phyloP scores from a whole-genome alignment of 2,329 filamentous ascomycete genomes.

The Aspergillus neotritici region DNA sequence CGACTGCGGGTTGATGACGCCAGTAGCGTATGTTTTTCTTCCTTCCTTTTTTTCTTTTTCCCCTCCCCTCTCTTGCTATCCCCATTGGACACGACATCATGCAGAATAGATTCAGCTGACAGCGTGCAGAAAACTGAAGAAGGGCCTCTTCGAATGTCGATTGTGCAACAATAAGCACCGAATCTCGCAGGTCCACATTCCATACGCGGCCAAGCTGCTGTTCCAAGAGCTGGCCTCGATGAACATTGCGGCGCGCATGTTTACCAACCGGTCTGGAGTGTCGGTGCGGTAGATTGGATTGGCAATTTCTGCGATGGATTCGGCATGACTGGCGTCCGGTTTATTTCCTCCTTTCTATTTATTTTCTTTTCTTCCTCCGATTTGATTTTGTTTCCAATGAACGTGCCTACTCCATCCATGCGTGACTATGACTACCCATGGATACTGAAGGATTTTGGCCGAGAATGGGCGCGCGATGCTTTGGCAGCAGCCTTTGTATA shows the following conservation, averaged over 20 bases:
- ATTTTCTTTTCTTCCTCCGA: neutral
- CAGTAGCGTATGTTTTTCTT: conserved; percentile 80
- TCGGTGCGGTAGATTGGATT: conserved; percentile 34
- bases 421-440: too few relatives aligned
- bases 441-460: too few relatives aligned
- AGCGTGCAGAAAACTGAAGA: conserved; percentile 70
- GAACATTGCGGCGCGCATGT: conserved; percentile 98
- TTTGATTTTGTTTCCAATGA: too few relatives aligned
- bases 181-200: conserved; percentile 96
- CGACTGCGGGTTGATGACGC: conserved; percentile 97
- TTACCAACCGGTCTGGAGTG: conserved; percentile 60
- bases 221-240: conserved; percentile 98
- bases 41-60: conserved; percentile 1
- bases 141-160: conserved; percentile 92
- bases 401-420: too few relatives aligned
- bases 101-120: too few relatives aligned
- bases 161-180: conserved; percentile 99
- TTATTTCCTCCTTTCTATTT: conserved; percentile 3
- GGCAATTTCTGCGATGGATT: neutral
- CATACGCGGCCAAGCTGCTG: conserved; percentile 93
- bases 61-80: conserved; percentile 21
- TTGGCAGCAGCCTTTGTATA: too few relatives aligned
- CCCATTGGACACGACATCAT: neutral
- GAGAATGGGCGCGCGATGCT: too few relatives aligned
- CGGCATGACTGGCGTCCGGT: neutral